Evolutionary conservation across 164 flowering plant species (phyloP), one percentile per base, ranked within the genome.

Genomic region (Nymphaea colorata): DNA sequence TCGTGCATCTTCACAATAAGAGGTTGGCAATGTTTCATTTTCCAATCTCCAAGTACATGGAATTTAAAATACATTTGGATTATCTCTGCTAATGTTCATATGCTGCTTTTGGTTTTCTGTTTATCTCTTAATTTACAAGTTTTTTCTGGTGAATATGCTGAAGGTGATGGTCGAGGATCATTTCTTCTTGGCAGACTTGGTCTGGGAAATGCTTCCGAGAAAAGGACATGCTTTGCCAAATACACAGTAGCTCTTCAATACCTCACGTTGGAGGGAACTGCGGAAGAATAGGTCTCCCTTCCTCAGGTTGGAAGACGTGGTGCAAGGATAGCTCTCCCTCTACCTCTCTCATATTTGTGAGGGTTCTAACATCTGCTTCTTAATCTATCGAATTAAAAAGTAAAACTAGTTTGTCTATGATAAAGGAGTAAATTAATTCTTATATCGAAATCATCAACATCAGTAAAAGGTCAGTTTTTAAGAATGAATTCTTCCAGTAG

Each of bases 161-260:
- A 60, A 88, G 90, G 89, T 70, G 83, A 85, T 75, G 87, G 78
- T 17, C 68, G 75, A 6, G 88, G 90, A 69, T 92, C 88, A 10
- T 90, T 82, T 78, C 64, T 81, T 67, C 75, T 90, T 81, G 68
- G 70, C 70, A 55, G 6, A 73, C 5, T 68, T 66, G 67, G 63
- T 55, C 68, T 43, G 51, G 68, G 2, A 71, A 61, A 7, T 60
- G 57, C 45, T 66, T 66, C 51, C 67, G 36, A 72, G 1, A 68
- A 44, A 69, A 71, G 44, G 43, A 74, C 12, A 63, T 78, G 17
- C 74, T 68, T 60, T 60, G 96, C 96, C 16, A 88, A 76, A 75
- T 93, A 90, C 81, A 86, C 91, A 47, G 75, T 84, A 64, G 84
- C 93, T 73, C 86, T 88, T 68, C 93, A 93, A 70, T 79, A 80